phyloP scores from a whole-genome alignment of 2,329 filamentous ascomycete species.

The Dactylellina parvicollis region DNA sequence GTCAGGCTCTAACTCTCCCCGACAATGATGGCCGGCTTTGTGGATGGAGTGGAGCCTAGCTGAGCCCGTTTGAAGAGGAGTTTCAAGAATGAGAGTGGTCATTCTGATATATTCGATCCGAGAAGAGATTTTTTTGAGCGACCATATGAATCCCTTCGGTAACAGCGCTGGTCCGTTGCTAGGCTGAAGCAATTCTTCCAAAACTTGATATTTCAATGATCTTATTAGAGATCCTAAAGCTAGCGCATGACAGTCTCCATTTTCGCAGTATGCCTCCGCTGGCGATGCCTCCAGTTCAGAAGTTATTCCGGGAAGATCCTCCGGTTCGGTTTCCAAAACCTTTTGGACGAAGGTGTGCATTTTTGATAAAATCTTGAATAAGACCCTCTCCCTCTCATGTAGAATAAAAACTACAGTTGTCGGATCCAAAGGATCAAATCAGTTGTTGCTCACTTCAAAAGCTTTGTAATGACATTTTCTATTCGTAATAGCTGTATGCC shows the following conservation, averaged over 20 bases:
- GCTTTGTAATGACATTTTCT: no score
- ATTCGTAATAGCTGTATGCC: no score
- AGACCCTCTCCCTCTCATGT: not conserved
- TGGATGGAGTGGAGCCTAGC: no score
- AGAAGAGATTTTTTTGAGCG: not conserved
- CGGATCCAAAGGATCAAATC: no score
- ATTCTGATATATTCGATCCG: not conserved
- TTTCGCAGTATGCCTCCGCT: no score
- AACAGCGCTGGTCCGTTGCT: no score
- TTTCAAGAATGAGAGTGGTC: conserved; percentile 4
- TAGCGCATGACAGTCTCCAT: not conserved
- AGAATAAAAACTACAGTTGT: no score
- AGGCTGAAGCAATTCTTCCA: not conserved
- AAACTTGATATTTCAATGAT: not conserved
- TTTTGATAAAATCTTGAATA: not conserved
- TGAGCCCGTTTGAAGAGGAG: no score
- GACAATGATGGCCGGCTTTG: no score
- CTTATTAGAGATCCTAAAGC: conserved; percentile 15
- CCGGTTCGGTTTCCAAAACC: not conserved
- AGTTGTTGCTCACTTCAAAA: no score
- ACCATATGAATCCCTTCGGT: not conserved
- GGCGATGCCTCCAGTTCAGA: no score
- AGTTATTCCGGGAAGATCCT: not conserved
- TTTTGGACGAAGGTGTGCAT: not conserved
- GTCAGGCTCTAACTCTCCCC: no score